Base-by-base conservation (phyloP, 345 rosid genomes). In the Sapria himalayana region DNA sequence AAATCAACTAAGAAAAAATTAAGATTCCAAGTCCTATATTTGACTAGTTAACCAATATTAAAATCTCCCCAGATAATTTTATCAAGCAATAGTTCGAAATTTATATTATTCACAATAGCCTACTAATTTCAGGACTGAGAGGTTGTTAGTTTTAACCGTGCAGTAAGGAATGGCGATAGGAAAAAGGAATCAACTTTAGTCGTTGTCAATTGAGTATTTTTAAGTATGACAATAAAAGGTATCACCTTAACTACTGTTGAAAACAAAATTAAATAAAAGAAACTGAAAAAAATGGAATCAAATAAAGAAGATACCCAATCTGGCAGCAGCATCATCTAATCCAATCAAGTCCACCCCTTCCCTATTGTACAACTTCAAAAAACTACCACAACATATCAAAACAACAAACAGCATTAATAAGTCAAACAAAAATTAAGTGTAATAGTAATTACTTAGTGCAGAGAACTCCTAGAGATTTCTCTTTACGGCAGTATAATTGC, bases 401-500 rank as follows among this genome's bases (percentile, higher is more conserved):
- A 25, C 15, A 23, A 42, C 27, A 7, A 10, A 18, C 1, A 25
- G 27, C 33, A 15, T 25, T 15, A 10, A 46, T 19, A 33, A 9
- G 15, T 3, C 11, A 21, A 23, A 6, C 4, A 34, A 17, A 15
- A 27, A 15, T 4, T 29, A 7, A 25, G 35, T 33, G 14, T 43
- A 45, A 24, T 22, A 24, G 34, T 15, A 4, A 3, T 14, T 55
- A 81, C 94, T 74, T 74, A 46, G 79, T 47, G 66, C 81, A 80
- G 7, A 81, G 27, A 48, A 78, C 60, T 15, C 82, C 85, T 3
- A 81, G 77, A 46, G 94, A 74, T 70, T 72, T 78, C 22, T 78
- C 91, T 54, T 78, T 81, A 39, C 91, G 77, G 58, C 73, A 49
- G 65, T 74, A 81, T 14, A 50, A 35, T 35, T 55, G 57, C 9